These are phyloP conservation scores for Daldinia loculata DNA, from an alignment of 495 filamentous ascomycete species.

Conservation along the genomic window DNA sequence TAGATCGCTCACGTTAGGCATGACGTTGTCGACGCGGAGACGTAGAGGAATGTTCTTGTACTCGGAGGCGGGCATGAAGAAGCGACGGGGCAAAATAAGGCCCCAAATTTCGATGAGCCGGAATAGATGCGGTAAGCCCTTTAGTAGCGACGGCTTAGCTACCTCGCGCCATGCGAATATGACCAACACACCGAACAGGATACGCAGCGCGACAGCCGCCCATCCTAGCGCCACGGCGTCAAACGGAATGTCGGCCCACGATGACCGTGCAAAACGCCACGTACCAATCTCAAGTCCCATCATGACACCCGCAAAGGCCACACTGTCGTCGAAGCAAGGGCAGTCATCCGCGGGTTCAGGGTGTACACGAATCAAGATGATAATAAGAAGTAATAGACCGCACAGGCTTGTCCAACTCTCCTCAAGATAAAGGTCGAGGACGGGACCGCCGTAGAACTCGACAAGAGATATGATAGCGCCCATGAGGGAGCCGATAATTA, in stretches of 20 bases:
- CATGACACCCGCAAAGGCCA: constrained; percentile 89
- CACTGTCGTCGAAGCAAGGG: constrained; percentile 96
- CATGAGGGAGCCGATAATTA: constrained; percentile 77
- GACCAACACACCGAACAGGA: constrained; percentile 79
- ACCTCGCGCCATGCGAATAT: constrained; percentile 90
- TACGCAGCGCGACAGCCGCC: constrained; percentile 65
- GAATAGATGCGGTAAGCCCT: constrained; percentile 83
- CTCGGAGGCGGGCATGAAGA: constrained; percentile 89
- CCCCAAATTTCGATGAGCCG: constrained; percentile 82
- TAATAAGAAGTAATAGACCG: constrained; percentile 67
- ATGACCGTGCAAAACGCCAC: constrained; percentile 77
- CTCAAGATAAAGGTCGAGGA: constrained; percentile 69
- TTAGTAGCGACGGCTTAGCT: constrained; percentile 83
- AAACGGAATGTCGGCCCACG: constrained; percentile 67
- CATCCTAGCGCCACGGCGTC: constrained; percentile 67
- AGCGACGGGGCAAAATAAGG: constrained; percentile 79
- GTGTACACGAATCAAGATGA: constrained; percentile 84
- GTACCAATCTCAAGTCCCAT: constrained; percentile 80
- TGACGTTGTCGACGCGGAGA: constrained; percentile 82
- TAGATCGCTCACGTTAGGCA: constrained; percentile 85
- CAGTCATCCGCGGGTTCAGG: constrained; percentile 97
- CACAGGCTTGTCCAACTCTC: constrained; percentile 66
- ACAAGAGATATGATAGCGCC: constrained; percentile 71
- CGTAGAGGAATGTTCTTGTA: constrained; percentile 85
- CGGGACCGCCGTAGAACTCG: constrained; percentile 75